These are phyloP conservation scores for Erodium maritimum DNA, from an alignment of 345 rosid species.

Conservation along the genomic window DNA sequence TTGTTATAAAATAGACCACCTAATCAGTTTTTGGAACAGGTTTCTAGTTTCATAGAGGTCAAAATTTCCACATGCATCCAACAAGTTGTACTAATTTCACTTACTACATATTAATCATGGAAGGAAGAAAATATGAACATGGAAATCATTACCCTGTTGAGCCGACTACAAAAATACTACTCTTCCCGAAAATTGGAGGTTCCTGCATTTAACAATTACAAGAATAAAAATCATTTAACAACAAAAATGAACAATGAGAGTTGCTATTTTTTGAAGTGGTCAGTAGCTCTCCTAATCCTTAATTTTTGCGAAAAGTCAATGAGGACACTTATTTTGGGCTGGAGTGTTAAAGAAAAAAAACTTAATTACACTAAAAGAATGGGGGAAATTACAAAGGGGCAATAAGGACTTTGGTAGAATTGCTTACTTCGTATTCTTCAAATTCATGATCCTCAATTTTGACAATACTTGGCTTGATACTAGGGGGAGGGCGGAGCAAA, in stretches of 20 bases:
- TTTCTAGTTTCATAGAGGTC: neutral
- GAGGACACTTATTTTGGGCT: no score
- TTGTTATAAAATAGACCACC: neutral
- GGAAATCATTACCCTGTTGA: constrained; percentile 54
- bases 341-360: no score
- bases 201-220: constrained; percentile 38
- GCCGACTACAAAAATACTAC: constrained; percentile 55
- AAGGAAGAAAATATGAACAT: neutral
- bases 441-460: constrained; percentile 77
- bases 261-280: no score
- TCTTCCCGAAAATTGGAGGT: constrained; percentile 92
- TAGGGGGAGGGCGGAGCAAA: constrained; percentile 71
- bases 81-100: neutral
- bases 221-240: constrained; percentile 1
- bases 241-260: neutral
- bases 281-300: no score
- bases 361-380: neutral
- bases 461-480: constrained; percentile 51
- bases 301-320: no score
- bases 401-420: constrained; percentile 5
- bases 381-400: neutral
- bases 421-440: constrained; percentile 93
- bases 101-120: neutral
- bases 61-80: constrained; percentile 3
- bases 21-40: neutral